A percentile compares a stretch with the other conserved stretches of the same genome.
Evolutionary conservation across 2,329 filamentous ascomycete genomes (phyloP).

Genomic region (Calonectria montana): DNA sequence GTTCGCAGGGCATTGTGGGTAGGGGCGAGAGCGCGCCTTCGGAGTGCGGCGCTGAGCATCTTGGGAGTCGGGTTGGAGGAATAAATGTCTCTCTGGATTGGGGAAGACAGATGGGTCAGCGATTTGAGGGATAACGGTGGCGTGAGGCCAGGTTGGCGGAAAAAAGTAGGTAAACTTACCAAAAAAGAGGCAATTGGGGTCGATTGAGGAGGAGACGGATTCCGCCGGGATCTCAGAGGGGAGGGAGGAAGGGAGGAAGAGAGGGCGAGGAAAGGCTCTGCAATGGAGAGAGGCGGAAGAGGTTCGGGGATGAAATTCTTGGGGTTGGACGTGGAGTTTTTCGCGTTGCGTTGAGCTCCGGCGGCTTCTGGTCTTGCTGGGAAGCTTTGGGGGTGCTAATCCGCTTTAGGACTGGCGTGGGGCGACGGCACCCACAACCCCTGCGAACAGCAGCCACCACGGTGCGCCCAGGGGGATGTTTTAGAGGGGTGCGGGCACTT

Average conservation of each 20-base stretch:
- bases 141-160: slow-evolving; percentile 16
- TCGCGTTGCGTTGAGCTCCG: slow-evolving; percentile 55
- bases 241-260: slow-evolving; percentile 37
- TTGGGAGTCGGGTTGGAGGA: slow-evolving; percentile 34
- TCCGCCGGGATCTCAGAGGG: slow-evolving; percentile 34
- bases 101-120: slow-evolving; percentile 34
- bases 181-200: slow-evolving; percentile 39
- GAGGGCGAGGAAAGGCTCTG: slow-evolving; percentile 47
- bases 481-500: slow-evolving; percentile 11
- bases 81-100: slow-evolving; percentile 45
- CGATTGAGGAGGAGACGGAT: slow-evolving; percentile 36
- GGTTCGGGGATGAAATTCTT: slow-evolving; percentile 50
- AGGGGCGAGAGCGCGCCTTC: slow-evolving; percentile 69
- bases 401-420: slow-evolving; percentile 35
- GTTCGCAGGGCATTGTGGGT: slow-evolving; percentile 63
- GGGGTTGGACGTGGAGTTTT: slow-evolving; percentile 54
- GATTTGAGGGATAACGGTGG: slow-evolving; percentile 25
- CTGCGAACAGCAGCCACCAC: slow-evolving; percentile 20
- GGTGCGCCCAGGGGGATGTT: not conserved
- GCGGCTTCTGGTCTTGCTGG: slow-evolving; percentile 49
- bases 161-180: slow-evolving; percentile 36
- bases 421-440: slow-evolving; percentile 13
- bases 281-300: slow-evolving; percentile 37
- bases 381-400: slow-evolving; percentile 47
- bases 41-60: slow-evolving; percentile 73